Evolutionary conservation across 2,329 filamentous ascomycete species (phyloP).

Genomic region (Sclerotinia borealis): DNA sequence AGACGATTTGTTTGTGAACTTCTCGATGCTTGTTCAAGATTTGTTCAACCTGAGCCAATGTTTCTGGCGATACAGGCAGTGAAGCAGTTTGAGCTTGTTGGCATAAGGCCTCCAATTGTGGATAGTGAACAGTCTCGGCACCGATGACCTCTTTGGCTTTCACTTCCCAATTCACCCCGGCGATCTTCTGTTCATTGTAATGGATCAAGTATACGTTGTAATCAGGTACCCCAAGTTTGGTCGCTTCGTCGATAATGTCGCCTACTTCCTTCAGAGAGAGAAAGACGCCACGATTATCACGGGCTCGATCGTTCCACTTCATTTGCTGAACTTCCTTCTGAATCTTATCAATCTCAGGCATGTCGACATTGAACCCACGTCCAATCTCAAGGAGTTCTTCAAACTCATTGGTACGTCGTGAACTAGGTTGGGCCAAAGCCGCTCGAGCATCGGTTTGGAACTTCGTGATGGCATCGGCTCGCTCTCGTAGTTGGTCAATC

Average conservation of each 20-base stretch:
- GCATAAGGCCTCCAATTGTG: conserved; percentile 87
- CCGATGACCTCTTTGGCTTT: conserved; percentile 90
- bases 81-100: conserved; percentile 65
- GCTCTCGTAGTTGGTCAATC: conserved; percentile 77
- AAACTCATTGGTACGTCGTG: conserved; percentile 64
- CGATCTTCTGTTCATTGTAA: conserved; percentile 68
- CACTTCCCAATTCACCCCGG: conserved; percentile 82
- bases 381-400: conserved; percentile 89
- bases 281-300: conserved; percentile 54
- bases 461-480: conserved; percentile 73
- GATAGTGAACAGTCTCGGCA: conserved; percentile 88
- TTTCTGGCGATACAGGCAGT: conserved; percentile 77
- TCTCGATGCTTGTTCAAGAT: conserved; percentile 95
- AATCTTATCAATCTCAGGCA: conserved; percentile 78
- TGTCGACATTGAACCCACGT: conserved; percentile 82
- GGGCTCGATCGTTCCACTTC: conserved; percentile 80
- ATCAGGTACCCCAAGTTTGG: conserved; percentile 68
- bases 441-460: conserved; percentile 73
- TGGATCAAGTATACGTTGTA: conserved; percentile 74
- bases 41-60: conserved; percentile 75
- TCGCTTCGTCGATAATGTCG: conserved; percentile 70
- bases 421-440: conserved; percentile 60
- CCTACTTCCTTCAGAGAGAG: conserved; percentile 73
- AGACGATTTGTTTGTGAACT: conserved; percentile 80
- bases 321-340: conserved; percentile 76